Evolutionary conservation across 257 asterid species (phyloP).

Genomic region (Solanum paucissectum): DNA sequence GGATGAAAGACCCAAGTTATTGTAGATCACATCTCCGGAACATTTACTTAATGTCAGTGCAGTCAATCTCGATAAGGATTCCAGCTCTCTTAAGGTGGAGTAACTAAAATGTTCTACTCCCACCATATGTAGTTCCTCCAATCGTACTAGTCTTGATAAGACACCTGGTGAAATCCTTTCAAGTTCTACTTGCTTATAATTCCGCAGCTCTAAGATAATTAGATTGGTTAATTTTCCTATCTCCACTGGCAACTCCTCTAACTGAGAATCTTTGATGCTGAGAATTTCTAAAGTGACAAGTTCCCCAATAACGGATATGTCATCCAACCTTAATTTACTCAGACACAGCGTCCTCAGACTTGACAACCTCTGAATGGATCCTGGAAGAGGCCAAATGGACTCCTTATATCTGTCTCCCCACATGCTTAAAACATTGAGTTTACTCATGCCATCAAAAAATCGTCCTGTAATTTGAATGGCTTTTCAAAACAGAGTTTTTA

Average conservation of each 20-base stretch:
- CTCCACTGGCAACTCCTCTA: background rate
- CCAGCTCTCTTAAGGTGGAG: background rate
- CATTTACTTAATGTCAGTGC: background rate
- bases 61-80: background rate
- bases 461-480: background rate
- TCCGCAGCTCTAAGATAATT: background rate
- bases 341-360: background rate
- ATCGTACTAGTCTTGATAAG: background rate
- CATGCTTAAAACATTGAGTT: background rate
- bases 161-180: background rate
- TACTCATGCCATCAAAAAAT: background rate
- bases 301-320: background rate
- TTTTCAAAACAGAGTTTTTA: background rate
- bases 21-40: background rate
- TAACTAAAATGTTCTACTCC: no score
- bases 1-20: background rate
- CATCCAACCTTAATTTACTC: background rate
- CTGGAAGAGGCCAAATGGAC: background rate
- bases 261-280: background rate
- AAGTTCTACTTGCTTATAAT: background rate
- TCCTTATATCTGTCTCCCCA: background rate
- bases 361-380: background rate
- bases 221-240: background rate
- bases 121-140: background rate
- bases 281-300: background rate